phyloP scores from a whole-genome alignment of 2,329 filamentous ascomycete genomes.

The Aspergillus spinulosporus region DNA sequence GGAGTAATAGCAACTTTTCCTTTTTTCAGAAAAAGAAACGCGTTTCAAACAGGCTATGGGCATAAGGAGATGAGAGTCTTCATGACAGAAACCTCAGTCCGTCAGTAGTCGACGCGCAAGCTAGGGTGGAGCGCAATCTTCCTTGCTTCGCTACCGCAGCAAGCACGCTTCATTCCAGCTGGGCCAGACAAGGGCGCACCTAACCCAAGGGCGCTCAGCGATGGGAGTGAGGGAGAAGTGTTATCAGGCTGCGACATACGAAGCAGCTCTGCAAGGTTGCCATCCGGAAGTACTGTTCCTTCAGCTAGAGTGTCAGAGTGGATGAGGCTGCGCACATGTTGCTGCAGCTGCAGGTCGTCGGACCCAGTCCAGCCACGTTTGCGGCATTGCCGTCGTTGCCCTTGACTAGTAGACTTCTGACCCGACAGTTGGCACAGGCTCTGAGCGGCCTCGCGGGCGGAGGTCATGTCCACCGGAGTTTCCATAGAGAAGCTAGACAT shows the following conservation, averaged over 20 bases:
- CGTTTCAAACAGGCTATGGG: conserved; percentile 12
- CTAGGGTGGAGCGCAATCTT: conserved; percentile 38
- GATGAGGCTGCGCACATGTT: conserved; percentile 42
- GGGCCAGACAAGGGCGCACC: conserved; percentile 34
- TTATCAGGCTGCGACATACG: conserved; percentile 27
- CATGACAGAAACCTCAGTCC: conserved; percentile 14
- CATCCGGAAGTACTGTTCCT: conserved; percentile 34
- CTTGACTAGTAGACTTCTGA: conserved; percentile 21
- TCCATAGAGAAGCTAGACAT: conserved; percentile 38
- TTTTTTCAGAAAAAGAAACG: conserved; percentile 23
- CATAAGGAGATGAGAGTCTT: conserved; percentile 9
- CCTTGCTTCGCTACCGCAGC: conserved; percentile 41
- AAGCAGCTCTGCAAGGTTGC: conserved; percentile 34
- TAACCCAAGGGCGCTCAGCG: conserved; percentile 25
- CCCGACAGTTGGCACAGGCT: conserved; percentile 43
- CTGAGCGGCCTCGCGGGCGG: conserved; percentile 41
- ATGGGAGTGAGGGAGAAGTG: conserved; percentile 18
- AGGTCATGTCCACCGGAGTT: conserved; percentile 30
- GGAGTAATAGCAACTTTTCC: conserved; percentile 22
- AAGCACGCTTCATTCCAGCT: conserved; percentile 43
- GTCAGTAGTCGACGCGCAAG: conserved; percentile 35
- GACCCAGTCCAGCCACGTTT: conserved; percentile 45
- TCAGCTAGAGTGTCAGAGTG: conserved; percentile 28
- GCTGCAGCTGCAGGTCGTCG: conserved; percentile 40
- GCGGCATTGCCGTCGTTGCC: conserved; percentile 31